Conservation (phyloP, 768 basidiomycete genomes). For the Collybiopsis confluens region DNA sequence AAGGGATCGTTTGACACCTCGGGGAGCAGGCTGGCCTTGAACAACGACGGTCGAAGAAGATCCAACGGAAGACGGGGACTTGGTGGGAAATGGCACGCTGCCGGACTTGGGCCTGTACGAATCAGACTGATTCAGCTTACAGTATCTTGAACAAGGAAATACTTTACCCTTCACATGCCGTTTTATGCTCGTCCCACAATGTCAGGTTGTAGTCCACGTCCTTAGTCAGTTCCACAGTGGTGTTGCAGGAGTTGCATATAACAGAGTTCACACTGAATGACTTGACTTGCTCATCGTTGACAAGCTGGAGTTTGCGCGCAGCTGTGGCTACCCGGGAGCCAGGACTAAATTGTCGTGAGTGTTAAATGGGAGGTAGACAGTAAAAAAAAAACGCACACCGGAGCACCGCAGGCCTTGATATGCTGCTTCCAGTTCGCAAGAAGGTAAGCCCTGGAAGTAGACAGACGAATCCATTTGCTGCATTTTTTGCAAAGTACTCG, state of each 20-base stretch:
- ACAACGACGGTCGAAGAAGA: conserved; percentile 14
- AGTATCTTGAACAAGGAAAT: not conserved
- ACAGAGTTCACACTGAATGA: conserved; percentile 40
- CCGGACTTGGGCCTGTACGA: not conserved
- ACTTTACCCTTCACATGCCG: conserved; percentile 29
- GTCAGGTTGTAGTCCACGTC: conserved; percentile 56
- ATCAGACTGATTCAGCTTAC: not conserved
- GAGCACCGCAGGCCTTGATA: conserved; percentile 39
- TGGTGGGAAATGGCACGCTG: conserved; percentile 6
- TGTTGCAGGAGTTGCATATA: conserved; percentile 48
- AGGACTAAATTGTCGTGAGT: conserved; percentile 32
- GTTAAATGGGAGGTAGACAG: not conserved
- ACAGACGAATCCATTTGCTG: conserved; percentile 57
- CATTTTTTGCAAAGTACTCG: conserved; percentile 59
- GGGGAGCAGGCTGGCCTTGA: not conserved
- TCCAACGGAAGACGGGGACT: conserved; percentile 8
- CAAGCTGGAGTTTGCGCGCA: conserved; percentile 55
- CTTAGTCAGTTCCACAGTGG: conserved; percentile 39
- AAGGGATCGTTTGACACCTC: conserved; percentile 8
- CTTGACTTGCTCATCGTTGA: conserved; percentile 63
- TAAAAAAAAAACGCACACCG: conserved; percentile 28
- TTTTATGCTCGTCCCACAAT: conserved; percentile 63
- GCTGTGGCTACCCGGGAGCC: conserved; percentile 57
- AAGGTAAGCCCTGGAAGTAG: conserved; percentile 34
- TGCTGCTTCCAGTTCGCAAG: conserved; percentile 54